phyloP scores from a whole-genome alignment of 495 filamentous ascomycete species.

The Penicillium maclennaniae region DNA sequence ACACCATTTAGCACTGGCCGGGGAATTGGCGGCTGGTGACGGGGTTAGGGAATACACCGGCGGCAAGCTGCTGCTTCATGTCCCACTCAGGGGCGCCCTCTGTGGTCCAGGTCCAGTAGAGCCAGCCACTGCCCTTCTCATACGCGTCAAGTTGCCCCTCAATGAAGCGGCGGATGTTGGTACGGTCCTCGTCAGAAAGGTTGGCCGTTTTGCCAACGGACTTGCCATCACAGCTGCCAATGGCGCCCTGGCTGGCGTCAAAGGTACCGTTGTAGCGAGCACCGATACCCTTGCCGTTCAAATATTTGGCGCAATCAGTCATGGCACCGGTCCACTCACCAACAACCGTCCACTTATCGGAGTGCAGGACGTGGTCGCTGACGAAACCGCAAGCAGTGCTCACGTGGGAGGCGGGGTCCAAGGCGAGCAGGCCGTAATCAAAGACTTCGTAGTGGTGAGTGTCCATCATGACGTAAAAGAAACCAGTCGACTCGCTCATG shows the following conservation, averaged over 20 bases:
- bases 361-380: slow-evolving; percentile 42
- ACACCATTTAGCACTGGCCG: slow-evolving; percentile 34
- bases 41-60: slow-evolving; percentile 62
- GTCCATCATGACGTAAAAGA: slow-evolving; percentile 63
- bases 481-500: slow-evolving; percentile 47
- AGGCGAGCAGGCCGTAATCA: slow-evolving; percentile 51
- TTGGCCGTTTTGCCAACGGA: slow-evolving; percentile 51
- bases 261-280: slow-evolving; percentile 68
- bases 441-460: slow-evolving; percentile 70
- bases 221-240: slow-evolving; percentile 60
- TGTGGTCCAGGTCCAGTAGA: slow-evolving; percentile 87
- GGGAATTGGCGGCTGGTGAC: slow-evolving; percentile 46
- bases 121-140: slow-evolving; percentile 65
- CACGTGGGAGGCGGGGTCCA: slow-evolving; percentile 48
- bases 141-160: slow-evolving; percentile 73
- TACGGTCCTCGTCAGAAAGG: slow-evolving; percentile 49
- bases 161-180: slow-evolving; percentile 58
- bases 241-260: slow-evolving; percentile 30
- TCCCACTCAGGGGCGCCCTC: slow-evolving; percentile 87
- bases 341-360: slow-evolving; percentile 67
- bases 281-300: slow-evolving; percentile 67
- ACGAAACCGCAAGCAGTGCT: slow-evolving; percentile 48
- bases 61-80: slow-evolving; percentile 60
- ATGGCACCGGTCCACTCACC: slow-evolving; percentile 68
- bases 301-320: slow-evolving; percentile 71